phyloP scores from a whole-genome alignment of 441 rosid genomes.

The Adansonia rubrostipa region DNA sequence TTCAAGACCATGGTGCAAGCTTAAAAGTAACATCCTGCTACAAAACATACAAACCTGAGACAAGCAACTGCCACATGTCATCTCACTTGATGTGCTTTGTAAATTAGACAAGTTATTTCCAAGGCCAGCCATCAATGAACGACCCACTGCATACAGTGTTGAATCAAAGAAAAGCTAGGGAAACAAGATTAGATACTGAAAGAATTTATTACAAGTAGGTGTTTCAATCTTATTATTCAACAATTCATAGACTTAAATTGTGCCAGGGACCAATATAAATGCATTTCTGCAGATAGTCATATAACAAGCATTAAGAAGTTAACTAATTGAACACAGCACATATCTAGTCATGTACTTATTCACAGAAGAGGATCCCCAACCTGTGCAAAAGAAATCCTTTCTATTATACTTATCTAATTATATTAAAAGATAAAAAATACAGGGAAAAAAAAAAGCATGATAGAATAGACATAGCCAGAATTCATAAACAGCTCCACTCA shows the following conservation, averaged over 20 bases:
- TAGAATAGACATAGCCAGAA: not conserved
- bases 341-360: not conserved
- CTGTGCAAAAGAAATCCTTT: not conserved
- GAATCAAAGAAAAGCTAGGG: not conserved
- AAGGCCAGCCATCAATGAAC: constrained; percentile 58
- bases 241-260: constrained; percentile 11
- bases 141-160: constrained; percentile 35
- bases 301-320: not conserved
- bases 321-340: not conserved
- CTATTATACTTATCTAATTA: not conserved
- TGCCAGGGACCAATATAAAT: not conserved
- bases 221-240: not conserved
- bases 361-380: not conserved
- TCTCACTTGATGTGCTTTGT: constrained; percentile 40
- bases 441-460: not conserved
- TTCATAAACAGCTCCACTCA: not conserved
- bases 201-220: not conserved
- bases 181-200: not conserved
- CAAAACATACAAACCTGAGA: constrained; percentile 57
- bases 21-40: constrained; percentile 4
- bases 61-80: constrained; percentile 36
- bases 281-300: not conserved
- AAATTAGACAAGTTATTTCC: constrained; percentile 46
- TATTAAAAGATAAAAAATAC: not conserved
- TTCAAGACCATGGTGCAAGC: not conserved